A percentile compares a stretch with the other conserved stretches of the same genome.
Evolutionary conservation across 257 asterid species (phyloP).

Genomic region (Anisodus tanguticus): DNA sequence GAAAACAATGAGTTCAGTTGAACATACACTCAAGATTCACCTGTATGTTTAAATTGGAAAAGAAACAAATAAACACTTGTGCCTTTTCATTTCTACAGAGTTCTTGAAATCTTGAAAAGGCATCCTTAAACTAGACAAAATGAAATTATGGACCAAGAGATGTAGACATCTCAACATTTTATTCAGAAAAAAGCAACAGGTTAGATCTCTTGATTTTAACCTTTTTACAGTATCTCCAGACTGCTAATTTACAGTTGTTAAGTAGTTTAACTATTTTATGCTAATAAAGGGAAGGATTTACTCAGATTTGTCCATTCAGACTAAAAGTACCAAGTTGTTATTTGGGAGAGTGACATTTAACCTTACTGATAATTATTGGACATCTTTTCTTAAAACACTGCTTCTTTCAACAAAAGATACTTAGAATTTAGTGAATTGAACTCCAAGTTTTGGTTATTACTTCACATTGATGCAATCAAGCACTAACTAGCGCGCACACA

Average conservation of each 20-base stretch:
- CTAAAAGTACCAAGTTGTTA: conserved; percentile 15
- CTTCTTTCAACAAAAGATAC: conserved; percentile 53
- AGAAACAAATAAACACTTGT: neutral
- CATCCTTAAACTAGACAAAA: conserved; percentile 1
- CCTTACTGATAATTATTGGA: conserved; percentile 44
- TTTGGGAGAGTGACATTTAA: conserved; percentile 42
- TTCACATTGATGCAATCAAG: conserved; percentile 44
- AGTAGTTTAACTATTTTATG: neutral
- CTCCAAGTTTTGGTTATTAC: conserved; percentile 62
- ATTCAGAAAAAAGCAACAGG: neutral
- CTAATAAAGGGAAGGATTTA: neutral
- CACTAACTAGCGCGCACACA: conserved; percentile 9
- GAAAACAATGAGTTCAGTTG: neutral
- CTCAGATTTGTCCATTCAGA: neutral
- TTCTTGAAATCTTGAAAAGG: neutral
- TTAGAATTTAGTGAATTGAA: conserved; percentile 58
- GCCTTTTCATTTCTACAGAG: neutral
- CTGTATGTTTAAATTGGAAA: neutral
- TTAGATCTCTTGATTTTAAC: neutral
- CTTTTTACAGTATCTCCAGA: neutral
- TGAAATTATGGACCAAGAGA: neutral
- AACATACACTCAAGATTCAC: neutral
- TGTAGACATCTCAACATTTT: neutral
- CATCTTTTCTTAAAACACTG: conserved; percentile 47
- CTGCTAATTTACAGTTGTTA: neutral